Base-by-base conservation (phyloP, 2,329 filamentous ascomycete species). In the Trichophyton benhamiae region DNA sequence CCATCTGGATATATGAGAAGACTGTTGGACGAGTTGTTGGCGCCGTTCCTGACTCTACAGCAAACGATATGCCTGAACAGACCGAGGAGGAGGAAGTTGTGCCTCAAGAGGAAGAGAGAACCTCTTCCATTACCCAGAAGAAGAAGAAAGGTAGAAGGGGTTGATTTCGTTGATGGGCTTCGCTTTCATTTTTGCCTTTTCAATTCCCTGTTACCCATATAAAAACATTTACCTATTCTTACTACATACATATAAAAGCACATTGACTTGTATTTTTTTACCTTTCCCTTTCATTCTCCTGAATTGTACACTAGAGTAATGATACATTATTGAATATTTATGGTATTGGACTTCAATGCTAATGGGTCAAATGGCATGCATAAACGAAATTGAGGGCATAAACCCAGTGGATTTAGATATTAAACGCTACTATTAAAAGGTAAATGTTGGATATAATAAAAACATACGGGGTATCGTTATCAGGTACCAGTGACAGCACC, bases 1-100 rank as follows among this genome's bases (percentile, higher is more conserved):
- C 94, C 0, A 71, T 86, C 60, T 95, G 86, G 83, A 71, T 83
- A 61, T 94, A 87, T 77, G 79, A 74, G 60, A 77, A 78, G 62
- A 68, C 69, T 41, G 63, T 73, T 44, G 70, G 72, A 42, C 67
- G 67, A 13, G 44, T 74, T 13, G 59, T 71, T n/a, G 68, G 67
- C 36, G 59, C 69, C 1, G 36, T 2, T 5, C 65, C 64, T 9
- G 58, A 44, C 22, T 61, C 30, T 9, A 9, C 38, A 22, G 63
- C 64, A 4, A 68, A 68, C 13, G 68, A 71, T 30, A 58, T 61
- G 25, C 62, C 63, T 48, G 62, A 66, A n/a, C 65, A 67, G 11
- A 53, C 52, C 20, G 64, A 61, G 48, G 68, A 70, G 46, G 59
- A 60, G n/a, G 20, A 30, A 42, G 55, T 9, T 22, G 44, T 44